Percentiles rank a stretch among this genome's conserved stretches.
These are phyloP conservation scores for Calonectria leucothoes DNA, from an alignment of 2,329 filamentous ascomycete species.

Conservation along the genomic window DNA sequence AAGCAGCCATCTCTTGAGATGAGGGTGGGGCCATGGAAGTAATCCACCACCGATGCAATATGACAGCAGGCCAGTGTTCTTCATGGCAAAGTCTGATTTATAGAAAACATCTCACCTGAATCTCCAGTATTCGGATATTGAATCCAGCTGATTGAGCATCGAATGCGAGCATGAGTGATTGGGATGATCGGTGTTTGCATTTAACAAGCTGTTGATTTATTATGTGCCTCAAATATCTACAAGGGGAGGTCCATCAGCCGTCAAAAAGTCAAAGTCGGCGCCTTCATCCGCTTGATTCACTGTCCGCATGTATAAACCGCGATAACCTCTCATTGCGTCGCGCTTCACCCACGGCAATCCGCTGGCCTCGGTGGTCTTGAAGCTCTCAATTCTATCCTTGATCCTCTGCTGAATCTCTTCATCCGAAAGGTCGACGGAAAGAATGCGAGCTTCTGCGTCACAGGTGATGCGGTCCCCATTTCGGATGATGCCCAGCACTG, in stretches of 20 bases:
- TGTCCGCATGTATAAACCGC: conserved; percentile 67
- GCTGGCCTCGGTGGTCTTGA: conserved; percentile 39
- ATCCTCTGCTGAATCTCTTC: conserved; percentile 75
- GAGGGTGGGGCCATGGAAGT: too few relatives aligned
- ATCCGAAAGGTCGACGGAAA: conserved; percentile 69
- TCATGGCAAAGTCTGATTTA: too few relatives aligned
- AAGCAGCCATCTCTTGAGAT: background rate
- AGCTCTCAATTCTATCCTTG: conserved; percentile 67
- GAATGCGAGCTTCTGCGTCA: conserved; percentile 75
- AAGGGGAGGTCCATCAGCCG: conserved; percentile 48
- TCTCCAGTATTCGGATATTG: too few relatives aligned
- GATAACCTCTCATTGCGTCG: conserved; percentile 62
- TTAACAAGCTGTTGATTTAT: background rate
- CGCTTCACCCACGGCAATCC: conserved; percentile 48
- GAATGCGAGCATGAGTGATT: too few relatives aligned
- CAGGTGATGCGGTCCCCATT: conserved; percentile 85
- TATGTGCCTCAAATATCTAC: background rate
- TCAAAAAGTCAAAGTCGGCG: conserved; percentile 72
- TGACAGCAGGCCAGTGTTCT: too few relatives aligned
- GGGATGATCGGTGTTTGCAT: background rate
- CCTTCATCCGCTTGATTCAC: conserved; percentile 72
- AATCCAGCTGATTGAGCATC: too few relatives aligned
- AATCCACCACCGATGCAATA: too few relatives aligned
- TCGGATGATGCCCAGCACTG: conserved; percentile 80
- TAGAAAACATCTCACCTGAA: too few relatives aligned